Percentiles rank a stretch among this genome's conserved stretches.
Evolutionary conservation across 257 asterid genomes (phyloP).

Genomic region (Verbena officinalis): DNA sequence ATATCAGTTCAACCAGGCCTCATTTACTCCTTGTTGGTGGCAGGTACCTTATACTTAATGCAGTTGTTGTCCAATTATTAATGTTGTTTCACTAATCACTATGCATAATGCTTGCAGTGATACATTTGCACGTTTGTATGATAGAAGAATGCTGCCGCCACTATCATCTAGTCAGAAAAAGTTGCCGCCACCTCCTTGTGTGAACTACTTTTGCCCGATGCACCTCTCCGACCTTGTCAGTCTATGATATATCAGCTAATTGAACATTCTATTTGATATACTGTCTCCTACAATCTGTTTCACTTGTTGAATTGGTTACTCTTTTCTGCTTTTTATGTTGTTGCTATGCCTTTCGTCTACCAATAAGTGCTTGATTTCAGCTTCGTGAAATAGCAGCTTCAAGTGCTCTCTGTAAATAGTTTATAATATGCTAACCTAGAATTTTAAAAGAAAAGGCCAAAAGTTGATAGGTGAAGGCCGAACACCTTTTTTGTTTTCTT

Average conservation of each 20-base stretch:
- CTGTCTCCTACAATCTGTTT: background rate
- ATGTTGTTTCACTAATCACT: slow-evolving; percentile 25
- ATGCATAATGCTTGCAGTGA: slow-evolving; percentile 66
- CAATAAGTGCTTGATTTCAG: too few relatives aligned
- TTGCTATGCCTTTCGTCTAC: slow-evolving; percentile 19
- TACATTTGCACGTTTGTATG: slow-evolving; percentile 95
- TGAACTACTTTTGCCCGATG: slow-evolving; percentile 94
- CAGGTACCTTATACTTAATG: slow-evolving; percentile 54
- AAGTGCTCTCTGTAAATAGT: background rate
- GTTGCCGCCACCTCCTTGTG: slow-evolving; percentile 87
- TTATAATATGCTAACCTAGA: slow-evolving; percentile 9
- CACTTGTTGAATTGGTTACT: background rate
- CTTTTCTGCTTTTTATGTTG: background rate
- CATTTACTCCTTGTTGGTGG: slow-evolving; percentile 99
- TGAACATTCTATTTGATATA: slow-evolving; percentile 9
- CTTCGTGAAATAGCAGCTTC: background rate
- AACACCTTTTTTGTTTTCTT: background rate
- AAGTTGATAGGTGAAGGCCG: background rate
- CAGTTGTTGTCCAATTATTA: slow-evolving; percentile 17
- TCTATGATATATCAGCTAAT: slow-evolving; percentile 31
- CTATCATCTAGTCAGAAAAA: slow-evolving; percentile 85
- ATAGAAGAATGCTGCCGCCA: slow-evolving; percentile 97
- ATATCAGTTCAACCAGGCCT: slow-evolving; percentile 87
- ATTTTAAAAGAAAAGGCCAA: background rate
- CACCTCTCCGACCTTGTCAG: slow-evolving; percentile 90